Evolutionary conservation across 2,329 filamentous ascomycete genomes (phyloP).

Genomic region (Hypomyces rosellus): DNA sequence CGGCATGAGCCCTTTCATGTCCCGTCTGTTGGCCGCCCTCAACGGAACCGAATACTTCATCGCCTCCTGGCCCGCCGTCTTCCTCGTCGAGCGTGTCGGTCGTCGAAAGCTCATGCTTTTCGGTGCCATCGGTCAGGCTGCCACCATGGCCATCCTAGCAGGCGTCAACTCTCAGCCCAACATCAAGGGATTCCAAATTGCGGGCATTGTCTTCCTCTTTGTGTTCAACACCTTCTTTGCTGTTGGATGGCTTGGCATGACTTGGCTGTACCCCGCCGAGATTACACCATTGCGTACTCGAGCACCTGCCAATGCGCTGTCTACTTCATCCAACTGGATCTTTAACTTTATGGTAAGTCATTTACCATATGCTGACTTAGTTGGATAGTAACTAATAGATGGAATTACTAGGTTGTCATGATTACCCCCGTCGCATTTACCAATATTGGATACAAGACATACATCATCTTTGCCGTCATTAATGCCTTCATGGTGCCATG

Average conservation of each 20-base stretch:
- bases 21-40: conserved; percentile 48
- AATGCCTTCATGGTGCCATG: conserved; percentile 53
- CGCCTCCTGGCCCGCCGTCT: conserved; percentile 55
- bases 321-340: conserved; percentile 52
- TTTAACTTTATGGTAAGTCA: conserved; percentile 50
- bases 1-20: conserved; percentile 46
- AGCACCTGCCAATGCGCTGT: conserved; percentile 52
- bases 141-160: conserved; percentile 57
- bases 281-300: conserved; percentile 63
- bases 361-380: neutral
- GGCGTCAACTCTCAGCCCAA: conserved; percentile 47
- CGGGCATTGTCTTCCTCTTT: conserved; percentile 61
- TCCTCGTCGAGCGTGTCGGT: conserved; percentile 59
- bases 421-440: conserved; percentile 54
- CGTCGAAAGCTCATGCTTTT: conserved; percentile 67
- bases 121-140: conserved; percentile 56
- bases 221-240: conserved; percentile 54
- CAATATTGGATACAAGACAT: conserved; percentile 53
- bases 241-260: conserved; percentile 52
- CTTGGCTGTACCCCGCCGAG: conserved; percentile 61
- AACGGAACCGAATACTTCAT: conserved; percentile 49
- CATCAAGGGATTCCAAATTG: conserved; percentile 47
- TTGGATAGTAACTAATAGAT: too few species aligned
- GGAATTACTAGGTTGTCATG: conserved; percentile 44
- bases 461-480: conserved; percentile 61